These are phyloP conservation scores for Lachancea nothofagi DNA, from an alignment of 805 yeast species.

Conservation along the genomic window DNA sequence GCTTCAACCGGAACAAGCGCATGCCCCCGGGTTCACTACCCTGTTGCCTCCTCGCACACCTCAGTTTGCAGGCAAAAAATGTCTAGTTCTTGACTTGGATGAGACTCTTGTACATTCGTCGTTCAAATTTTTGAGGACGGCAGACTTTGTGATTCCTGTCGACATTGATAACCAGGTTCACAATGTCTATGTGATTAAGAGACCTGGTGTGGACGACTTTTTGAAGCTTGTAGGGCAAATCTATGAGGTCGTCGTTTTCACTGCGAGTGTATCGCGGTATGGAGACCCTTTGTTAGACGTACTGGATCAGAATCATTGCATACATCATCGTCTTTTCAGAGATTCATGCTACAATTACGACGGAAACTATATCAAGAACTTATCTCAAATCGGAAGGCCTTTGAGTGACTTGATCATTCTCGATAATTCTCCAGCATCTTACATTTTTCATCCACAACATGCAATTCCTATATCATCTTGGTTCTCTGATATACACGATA, in stretches of 20 bases:
- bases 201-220: conserved; percentile 98
- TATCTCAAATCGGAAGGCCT: conserved; percentile 92
- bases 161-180: conserved; percentile 91
- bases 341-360: conserved; percentile 92
- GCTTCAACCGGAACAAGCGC: conserved; percentile 68
- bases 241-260: conserved; percentile 93
- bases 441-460: conserved; percentile 95
- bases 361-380: conserved; percentile 90
- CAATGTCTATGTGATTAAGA: conserved; percentile 90
- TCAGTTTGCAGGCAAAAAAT: conserved; percentile 60
- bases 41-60: conserved; percentile 47
- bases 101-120: conserved; percentile 96
- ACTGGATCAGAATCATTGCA: conserved; percentile 64
- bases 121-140: conserved; percentile 83
- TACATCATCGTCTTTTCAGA: conserved; percentile 89
- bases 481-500: conserved; percentile 98
- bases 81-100: conserved; percentile 86
- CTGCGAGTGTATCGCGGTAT: conserved; percentile 91
- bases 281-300: conserved; percentile 94
- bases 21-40: conserved; percentile 59
- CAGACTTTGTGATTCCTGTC: conserved; percentile 96
- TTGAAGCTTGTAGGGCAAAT: conserved; percentile 74
- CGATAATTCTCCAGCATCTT: conserved; percentile 98
- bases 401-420: conserved; percentile 77
- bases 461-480: conserved; percentile 96